Base-by-base conservation (phyloP, 768 basidiomycete genomes). In the Phylloporus rhodoxanthus region DNA sequence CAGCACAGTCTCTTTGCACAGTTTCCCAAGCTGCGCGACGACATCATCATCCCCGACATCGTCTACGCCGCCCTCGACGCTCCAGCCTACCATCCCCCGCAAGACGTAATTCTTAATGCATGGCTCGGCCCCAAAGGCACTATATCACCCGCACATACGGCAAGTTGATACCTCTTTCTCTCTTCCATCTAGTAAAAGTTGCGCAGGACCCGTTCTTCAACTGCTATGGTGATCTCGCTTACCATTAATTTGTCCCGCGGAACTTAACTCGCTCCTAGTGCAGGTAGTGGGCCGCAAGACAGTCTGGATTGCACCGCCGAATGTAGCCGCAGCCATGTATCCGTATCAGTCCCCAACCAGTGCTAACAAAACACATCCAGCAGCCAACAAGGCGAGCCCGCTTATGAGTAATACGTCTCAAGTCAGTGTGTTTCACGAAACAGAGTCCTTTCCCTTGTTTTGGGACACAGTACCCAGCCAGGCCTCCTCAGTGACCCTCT, bases 191-290 rank as follows among this genome's bases (percentile, higher is more conserved):
- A 20, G 30, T 56, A 34, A 52, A 38, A 19, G 56, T 25, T 47
- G 25, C 47, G 44, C 53, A 95, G 91, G 95, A 99, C 62, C 94
- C 94, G 3, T 96, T 84, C 68, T 90, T 80, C 70, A 99, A 99
- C 65, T 77, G 86, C 54, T 98, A 90, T 65, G 82, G 92, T 92
- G 67, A 55, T 74, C 40, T 52, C 43, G 19, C 34, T 34, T 42
- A 41, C 17, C 5, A 17, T 34, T 3, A 15, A 29, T 14, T 45
- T 43, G 39, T 13, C 15, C 46, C 40, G 33, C 52, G n/a, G 33
- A 32, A 28, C 45, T 46, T 36, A 41, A 51, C 48, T 26, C 53
- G 47, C 44, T 40, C 52, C 21, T 46, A 93, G 92, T 85, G 0
- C 96, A 98, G 72, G 77, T 96, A 6, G 84, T 89, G 13, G 95